These are phyloP conservation scores for Mucuna pruriens DNA, from an alignment of 306 rosid species.

Conservation along the genomic window DNA sequence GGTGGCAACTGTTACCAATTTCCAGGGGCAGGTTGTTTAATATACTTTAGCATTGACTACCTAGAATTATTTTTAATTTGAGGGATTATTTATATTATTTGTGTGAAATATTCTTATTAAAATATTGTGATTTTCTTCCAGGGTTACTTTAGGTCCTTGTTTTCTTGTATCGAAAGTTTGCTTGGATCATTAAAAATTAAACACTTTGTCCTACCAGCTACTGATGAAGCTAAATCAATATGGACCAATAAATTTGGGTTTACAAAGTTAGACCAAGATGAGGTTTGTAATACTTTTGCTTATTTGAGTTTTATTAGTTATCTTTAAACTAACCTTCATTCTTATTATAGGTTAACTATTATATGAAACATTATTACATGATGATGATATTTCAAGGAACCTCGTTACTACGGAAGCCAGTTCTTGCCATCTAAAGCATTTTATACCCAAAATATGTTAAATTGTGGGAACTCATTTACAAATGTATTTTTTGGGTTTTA, in stretches of 20 bases:
- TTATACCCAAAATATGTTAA: not conserved
- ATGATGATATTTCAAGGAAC: conserved; percentile 79
- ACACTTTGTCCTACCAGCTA: conserved; percentile 74
- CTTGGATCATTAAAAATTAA: conserved; percentile 60
- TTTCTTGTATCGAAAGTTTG: conserved; percentile 69
- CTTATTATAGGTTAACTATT: conserved; percentile 50
- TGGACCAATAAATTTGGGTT: conserved; percentile 83
- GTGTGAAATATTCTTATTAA: not conserved
- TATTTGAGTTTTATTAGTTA: not conserved
- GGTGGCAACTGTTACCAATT: conserved; percentile 65
- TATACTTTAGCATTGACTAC: not conserved
- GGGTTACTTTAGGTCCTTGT: conserved; percentile 78
- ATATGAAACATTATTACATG: conserved; percentile 45
- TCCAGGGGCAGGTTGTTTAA: conserved; percentile 72
- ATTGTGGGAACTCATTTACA: not conserved
- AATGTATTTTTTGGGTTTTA: not conserved
- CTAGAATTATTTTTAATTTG: not conserved
- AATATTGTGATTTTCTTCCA: conserved; percentile 8
- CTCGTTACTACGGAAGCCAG: conserved; percentile 51
- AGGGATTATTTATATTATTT: not conserved
- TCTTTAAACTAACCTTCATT: not conserved
- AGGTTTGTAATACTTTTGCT: conserved; percentile 49
- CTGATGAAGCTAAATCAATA: conserved; percentile 67
- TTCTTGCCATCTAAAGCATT: conserved; percentile 46
- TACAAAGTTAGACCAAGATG: conserved; percentile 43